Evolutionary conservation across 2,329 filamentous ascomycete species (phyloP).

Genomic region (Diaporthe sp.): DNA sequence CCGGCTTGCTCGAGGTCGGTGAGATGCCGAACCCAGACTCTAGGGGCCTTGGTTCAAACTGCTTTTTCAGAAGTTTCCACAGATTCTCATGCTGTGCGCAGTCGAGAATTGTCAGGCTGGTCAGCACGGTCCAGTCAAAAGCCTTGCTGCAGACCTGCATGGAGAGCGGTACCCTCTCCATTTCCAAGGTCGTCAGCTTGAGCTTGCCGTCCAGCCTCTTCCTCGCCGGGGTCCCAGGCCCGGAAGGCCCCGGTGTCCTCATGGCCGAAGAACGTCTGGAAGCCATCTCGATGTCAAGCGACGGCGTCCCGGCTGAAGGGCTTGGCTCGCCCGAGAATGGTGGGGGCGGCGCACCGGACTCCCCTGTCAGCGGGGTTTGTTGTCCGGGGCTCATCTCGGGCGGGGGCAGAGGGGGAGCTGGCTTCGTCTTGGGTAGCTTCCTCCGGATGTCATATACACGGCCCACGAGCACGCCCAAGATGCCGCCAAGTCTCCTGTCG

Average conservation of each 20-base stretch:
- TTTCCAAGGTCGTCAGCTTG: slow-evolving; percentile 77
- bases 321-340: slow-evolving; percentile 12
- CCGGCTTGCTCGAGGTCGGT: slow-evolving; percentile 43
- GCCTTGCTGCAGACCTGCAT: slow-evolving; percentile 77
- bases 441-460: slow-evolving; percentile 72
- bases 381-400: slow-evolving; percentile 13
- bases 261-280: slow-evolving; percentile 27
- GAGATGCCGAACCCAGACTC: slow-evolving; percentile 45
- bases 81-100: slow-evolving; percentile 80
- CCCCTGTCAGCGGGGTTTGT: slow-evolving; percentile 5
- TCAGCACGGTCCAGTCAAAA: slow-evolving; percentile 81
- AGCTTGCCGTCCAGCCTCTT: slow-evolving; percentile 69
- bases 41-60: slow-evolving; percentile 63
- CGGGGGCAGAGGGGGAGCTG: background rate
- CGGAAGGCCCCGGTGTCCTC: background rate
- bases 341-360: slow-evolving; percentile 8
- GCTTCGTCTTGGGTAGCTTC: slow-evolving; percentile 40
- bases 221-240: slow-evolving; percentile 42
- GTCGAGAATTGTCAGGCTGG: slow-evolving; percentile 78
- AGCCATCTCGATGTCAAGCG: slow-evolving; percentile 10
- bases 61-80: slow-evolving; percentile 78
- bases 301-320: slow-evolving; percentile 18
- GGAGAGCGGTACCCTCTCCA: slow-evolving; percentile 82
- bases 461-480: slow-evolving; percentile 76
- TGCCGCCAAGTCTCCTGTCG: slow-evolving; percentile 74